These are phyloP conservation scores for Ganoderma leucocontextum DNA, from an alignment of 1,284 basidiomycete genomes.

Conservation along the genomic window DNA sequence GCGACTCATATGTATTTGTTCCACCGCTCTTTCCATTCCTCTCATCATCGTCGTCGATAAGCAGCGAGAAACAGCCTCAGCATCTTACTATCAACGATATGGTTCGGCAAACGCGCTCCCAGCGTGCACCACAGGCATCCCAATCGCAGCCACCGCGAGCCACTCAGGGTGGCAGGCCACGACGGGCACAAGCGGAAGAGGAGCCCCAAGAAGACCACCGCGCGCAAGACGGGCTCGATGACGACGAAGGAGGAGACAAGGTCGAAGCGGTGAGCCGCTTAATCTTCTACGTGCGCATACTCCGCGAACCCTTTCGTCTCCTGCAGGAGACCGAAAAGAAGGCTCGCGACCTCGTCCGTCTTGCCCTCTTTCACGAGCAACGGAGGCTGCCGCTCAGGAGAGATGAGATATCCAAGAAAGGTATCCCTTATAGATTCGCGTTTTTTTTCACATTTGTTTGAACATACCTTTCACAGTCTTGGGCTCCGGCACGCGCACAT, in stretches of 20 bases:
- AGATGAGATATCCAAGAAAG: constrained; percentile 84
- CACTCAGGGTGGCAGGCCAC: neutral
- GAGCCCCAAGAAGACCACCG: constrained; percentile 26
- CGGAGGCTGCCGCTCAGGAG: constrained; percentile 65
- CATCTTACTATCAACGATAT: neutral
- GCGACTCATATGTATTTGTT: neutral
- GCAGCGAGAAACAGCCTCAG: neutral
- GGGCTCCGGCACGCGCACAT: constrained; percentile 61
- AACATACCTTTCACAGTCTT: constrained; percentile 55
- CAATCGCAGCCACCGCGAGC: neutral
- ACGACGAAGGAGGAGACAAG: constrained; percentile 44
- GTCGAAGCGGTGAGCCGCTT: constrained; percentile 23
- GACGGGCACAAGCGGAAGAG: constrained; percentile 31
- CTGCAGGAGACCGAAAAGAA: constrained; percentile 66
- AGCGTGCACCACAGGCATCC: neutral
- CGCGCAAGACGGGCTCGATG: constrained; percentile 31
- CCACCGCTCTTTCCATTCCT: neutral
- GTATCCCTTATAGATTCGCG: constrained; percentile 42
- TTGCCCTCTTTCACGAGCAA: constrained; percentile 78
- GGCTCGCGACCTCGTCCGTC: constrained; percentile 71
- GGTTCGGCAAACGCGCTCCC: neutral
- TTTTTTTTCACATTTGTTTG: constrained; percentile 8
- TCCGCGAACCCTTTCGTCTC: neutral
- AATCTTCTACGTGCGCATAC: neutral
- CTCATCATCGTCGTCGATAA: neutral